These are phyloP conservation scores for Cronartium quercuum DNA, from an alignment of 1,284 basidiomycete genomes.

Conservation along the genomic window DNA sequence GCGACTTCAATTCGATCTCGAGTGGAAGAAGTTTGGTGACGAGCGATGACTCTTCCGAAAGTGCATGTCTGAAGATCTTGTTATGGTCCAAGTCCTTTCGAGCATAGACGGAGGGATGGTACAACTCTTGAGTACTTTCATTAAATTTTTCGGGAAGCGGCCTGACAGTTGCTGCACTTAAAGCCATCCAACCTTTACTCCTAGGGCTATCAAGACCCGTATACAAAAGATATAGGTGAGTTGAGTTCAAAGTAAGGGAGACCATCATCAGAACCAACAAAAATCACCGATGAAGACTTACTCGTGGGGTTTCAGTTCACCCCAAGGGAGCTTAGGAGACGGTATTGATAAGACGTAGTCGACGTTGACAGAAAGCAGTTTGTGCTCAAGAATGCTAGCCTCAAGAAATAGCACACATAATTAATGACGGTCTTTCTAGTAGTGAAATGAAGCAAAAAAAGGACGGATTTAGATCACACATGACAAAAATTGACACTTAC, in stretches of 20 bases:
- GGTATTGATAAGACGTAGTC: constrained; percentile 11
- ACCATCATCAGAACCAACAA: background rate
- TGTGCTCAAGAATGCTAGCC: constrained; percentile 27
- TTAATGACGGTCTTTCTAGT: too few relatives aligned
- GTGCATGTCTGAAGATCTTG: background rate
- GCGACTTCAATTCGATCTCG: background rate
- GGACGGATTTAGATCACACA: background rate
- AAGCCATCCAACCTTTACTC: background rate
- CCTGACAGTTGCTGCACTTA: background rate
- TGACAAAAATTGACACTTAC: constrained; percentile 25
- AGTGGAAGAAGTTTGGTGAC: background rate
- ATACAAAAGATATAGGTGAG: background rate
- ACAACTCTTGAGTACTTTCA: background rate
- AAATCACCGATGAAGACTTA: background rate
- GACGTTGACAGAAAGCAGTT: constrained; percentile 22
- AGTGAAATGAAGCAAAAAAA: background rate
- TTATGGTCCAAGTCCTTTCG: background rate
- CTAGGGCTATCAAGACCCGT: background rate
- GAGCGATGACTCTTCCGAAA: background rate
- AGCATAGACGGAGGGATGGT: background rate
- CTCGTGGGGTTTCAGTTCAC: constrained; percentile 19
- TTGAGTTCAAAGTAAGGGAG: background rate
- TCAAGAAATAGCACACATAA: background rate
- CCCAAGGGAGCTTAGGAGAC: constrained; percentile 10
- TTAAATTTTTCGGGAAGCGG: background rate